phyloP scores from a whole-genome alignment of 2,329 filamentous ascomycete genomes.

The Reticulascus tulasneorum region DNA sequence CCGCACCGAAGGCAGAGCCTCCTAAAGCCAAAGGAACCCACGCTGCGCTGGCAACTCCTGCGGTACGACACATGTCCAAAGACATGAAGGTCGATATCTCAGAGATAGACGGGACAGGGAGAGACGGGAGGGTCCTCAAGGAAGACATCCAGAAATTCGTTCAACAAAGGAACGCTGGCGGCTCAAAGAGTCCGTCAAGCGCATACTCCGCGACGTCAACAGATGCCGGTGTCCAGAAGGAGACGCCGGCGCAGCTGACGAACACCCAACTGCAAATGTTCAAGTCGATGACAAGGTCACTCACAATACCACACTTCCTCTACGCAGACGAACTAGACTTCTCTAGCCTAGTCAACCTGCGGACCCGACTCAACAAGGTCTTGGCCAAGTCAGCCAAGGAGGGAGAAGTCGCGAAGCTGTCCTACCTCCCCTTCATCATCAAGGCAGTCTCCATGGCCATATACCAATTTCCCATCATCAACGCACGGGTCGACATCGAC shows the following conservation, averaged over 20 bases:
- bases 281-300: slow-evolving; percentile 91
- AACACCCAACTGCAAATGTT: slow-evolving; percentile 91
- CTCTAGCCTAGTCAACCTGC: slow-evolving; percentile 67
- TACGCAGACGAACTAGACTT: slow-evolving; percentile 90
- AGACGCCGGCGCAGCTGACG: slow-evolving; percentile 67
- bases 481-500: slow-evolving; percentile 71
- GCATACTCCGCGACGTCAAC: slow-evolving; percentile 25
- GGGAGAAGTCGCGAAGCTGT: slow-evolving; percentile 60
- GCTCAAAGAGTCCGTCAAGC: slow-evolving; percentile 18
- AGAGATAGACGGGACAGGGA: slow-evolving; percentile 79
- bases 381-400: slow-evolving; percentile 46
- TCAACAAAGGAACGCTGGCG: slow-evolving; percentile 41
- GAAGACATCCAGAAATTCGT: slow-evolving; percentile 80
- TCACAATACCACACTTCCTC: slow-evolving; percentile 90
- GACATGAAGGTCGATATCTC: slow-evolving; percentile 73
- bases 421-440: slow-evolving; percentile 90
- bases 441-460: slow-evolving; percentile 90
- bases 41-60: slow-evolving; percentile 80
- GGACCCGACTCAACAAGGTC: slow-evolving; percentile 69
- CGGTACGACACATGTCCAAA: slow-evolving; percentile 83
- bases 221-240: slow-evolving; percentile 52
- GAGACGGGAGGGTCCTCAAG: slow-evolving; percentile 85
- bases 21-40: slow-evolving; percentile 57
- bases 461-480: slow-evolving; percentile 78
- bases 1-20: slow-evolving; percentile 7